A percentile compares a stretch with the other conserved stretches of the same genome.
Conservation (phyloP, 495 filamentous ascomycete genomes). For the Evernia prunastri region DNA sequence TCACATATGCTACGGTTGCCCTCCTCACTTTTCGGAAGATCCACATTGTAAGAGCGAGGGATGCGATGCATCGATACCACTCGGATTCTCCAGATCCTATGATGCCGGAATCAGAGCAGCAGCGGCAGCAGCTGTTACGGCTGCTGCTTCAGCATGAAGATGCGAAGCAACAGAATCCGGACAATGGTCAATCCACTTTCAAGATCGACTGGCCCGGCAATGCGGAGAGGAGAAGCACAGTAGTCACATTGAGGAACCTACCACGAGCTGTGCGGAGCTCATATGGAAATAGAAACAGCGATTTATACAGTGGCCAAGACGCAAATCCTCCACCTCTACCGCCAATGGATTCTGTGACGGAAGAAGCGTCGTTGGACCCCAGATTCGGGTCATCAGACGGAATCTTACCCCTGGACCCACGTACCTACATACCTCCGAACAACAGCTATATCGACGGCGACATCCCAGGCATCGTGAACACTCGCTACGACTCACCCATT, state of each 20-base stretch:
- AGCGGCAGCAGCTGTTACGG: slow-evolving; percentile 25
- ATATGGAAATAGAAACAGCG: slow-evolving; percentile 11
- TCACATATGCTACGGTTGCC: slow-evolving; percentile 18
- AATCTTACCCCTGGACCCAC: not conserved
- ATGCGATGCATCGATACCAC: slow-evolving; percentile 23
- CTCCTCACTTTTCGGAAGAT: slow-evolving; percentile 27
- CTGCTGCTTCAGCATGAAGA: slow-evolving; percentile 23
- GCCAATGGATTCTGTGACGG: slow-evolving; percentile 6
- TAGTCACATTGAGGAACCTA: slow-evolving; percentile 14
- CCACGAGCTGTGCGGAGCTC: slow-evolving; percentile 5
- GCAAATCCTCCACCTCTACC: slow-evolving; percentile 8
- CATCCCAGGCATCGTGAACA: slow-evolving; percentile 16
- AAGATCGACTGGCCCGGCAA: slow-evolving; percentile 19
- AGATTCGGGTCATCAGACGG: not conserved
- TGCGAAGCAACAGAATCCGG: slow-evolving; percentile 13
- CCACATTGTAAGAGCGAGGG: slow-evolving; percentile 22
- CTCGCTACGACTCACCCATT: slow-evolving; percentile 7
- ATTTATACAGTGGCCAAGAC: slow-evolving; percentile 5
- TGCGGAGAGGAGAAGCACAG: slow-evolving; percentile 14
- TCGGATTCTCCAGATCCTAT: slow-evolving; percentile 18
- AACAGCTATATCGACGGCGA: slow-evolving; percentile 11
- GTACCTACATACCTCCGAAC: slow-evolving; percentile 7
- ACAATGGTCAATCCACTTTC: slow-evolving; percentile 19
- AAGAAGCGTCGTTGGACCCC: slow-evolving; percentile 10
- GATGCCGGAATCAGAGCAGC: slow-evolving; percentile 26